phyloP scores from a whole-genome alignment of 768 basidiomycete genomes.

The Phaffia australis region DNA sequence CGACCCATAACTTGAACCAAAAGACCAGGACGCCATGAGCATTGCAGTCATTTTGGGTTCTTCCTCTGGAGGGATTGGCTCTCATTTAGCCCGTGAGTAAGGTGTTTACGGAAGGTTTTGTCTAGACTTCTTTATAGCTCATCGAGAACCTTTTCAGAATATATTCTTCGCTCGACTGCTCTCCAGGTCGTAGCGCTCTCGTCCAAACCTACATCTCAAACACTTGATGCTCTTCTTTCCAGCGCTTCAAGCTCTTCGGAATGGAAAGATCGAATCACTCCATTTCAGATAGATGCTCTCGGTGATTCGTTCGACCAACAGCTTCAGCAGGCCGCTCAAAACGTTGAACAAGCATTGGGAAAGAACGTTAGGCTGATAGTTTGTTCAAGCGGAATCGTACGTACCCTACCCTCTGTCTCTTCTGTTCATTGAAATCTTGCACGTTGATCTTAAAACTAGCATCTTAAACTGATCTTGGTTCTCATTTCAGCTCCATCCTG shows the following conservation, averaged over 20 bases:
- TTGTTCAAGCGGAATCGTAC: slow-evolving; percentile 40
- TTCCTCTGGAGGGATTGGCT: slow-evolving; percentile 14
- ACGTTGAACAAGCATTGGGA: slow-evolving; percentile 35
- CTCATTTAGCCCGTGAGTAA: slow-evolving; percentile 7
- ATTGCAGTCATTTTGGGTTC: slow-evolving; percentile 19
- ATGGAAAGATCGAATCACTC: slow-evolving; percentile 30
- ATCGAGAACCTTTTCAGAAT: background rate
- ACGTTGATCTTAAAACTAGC: background rate
- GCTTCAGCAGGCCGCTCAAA: slow-evolving; percentile 36
- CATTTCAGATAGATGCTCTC: slow-evolving; percentile 35
- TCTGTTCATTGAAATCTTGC: background rate
- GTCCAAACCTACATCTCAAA: slow-evolving; percentile 29
- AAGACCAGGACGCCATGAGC: slow-evolving; percentile 2
- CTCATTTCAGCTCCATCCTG: slow-evolving; percentile 38
- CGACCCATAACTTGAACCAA: no score
- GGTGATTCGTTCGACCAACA: slow-evolving; percentile 32
- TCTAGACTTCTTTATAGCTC: background rate
- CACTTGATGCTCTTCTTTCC: slow-evolving; percentile 30
- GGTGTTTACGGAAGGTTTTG: background rate
- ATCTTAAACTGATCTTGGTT: background rate
- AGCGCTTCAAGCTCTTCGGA: background rate
- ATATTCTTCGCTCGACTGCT: slow-evolving; percentile 35
- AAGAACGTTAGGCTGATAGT: slow-evolving; percentile 38
- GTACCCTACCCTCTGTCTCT: slow-evolving; percentile 17
- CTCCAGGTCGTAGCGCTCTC: slow-evolving; percentile 40